A percentile compares a stretch with the other conserved stretches of the same genome.
phyloP scores from a whole-genome alignment of 805 yeast genomes.

The Naumovozyma baii region DNA sequence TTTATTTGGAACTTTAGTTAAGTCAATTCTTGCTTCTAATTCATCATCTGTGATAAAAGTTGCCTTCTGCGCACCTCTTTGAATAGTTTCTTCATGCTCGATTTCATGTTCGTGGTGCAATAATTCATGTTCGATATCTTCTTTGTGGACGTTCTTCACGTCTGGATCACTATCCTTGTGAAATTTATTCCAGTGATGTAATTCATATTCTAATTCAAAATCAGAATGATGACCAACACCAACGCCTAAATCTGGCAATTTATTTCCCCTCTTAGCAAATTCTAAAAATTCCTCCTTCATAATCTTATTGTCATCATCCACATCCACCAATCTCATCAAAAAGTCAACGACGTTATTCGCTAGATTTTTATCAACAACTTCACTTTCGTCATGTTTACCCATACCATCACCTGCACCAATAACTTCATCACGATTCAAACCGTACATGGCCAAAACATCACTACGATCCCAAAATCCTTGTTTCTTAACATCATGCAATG shows the following conservation, averaged over 20 bases:
- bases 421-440: conserved; percentile 57
- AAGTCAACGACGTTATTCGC: conserved; percentile 43
- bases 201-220: conserved; percentile 86
- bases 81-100: conserved; percentile 41
- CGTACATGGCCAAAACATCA: conserved; percentile 77
- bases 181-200: conserved; percentile 85
- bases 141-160: conserved; percentile 69
- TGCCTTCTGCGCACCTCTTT: conserved; percentile 29
- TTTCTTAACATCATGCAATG: conserved; percentile 61
- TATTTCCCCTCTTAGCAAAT: conserved; percentile 52
- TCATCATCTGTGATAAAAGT: conserved; percentile 33
- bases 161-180: conserved; percentile 77
- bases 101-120: conserved; percentile 81
- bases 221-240: conserved; percentile 94
- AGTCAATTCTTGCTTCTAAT: conserved; percentile 32
- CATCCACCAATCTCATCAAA: conserved; percentile 54
- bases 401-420: conserved; percentile 87
- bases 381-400: conserved; percentile 67
- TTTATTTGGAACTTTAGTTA: conserved; percentile 33
- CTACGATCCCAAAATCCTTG: conserved; percentile 44
- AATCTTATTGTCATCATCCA: conserved; percentile 54
- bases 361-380: conserved; percentile 47
- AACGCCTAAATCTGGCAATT: conserved; percentile 82
- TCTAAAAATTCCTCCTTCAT: conserved; percentile 60
- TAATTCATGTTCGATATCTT: conserved; percentile 79